Evolutionary conservation across 768 basidiomycete genomes (phyloP), one percentile per base, ranked within the genome.

Genomic region (Tricholoma sp.): DNA sequence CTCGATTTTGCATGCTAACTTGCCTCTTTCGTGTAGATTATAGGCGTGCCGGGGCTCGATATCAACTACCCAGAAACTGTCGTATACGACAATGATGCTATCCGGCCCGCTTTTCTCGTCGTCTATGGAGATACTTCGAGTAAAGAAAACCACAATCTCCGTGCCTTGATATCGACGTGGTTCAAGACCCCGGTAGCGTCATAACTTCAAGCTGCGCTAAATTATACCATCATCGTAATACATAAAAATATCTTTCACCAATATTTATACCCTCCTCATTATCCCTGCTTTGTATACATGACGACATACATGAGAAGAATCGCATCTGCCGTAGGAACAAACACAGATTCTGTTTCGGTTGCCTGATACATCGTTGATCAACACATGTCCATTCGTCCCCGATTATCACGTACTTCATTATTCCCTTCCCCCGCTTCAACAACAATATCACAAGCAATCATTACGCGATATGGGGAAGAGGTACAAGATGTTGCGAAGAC

Each of bases 21-120:
- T 12, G 7, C 12, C 31, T 1, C 24, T 31, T 34, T 36, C 39
- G 8, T 55, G n/a, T n/a, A 86, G 85, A 74, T 87, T 18, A 69
- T 81, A 8, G 86, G 85, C 3, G 75, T 80, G 58, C 85, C 85
- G 17, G 86, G 86, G 1, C 70, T 68, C 39, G 82, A 84, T 63
- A 69, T 87, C 50, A 87, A 86, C 63, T 86, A 85, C 57, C 83
- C 83, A 66, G 86, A 87, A 66, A 86, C 82, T 3, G 83, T 86
- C 7, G 83, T 85, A 12, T 87, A 87, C 61, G 63, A 73, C 44
- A 85, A 86, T 61, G 84, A 86, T 59, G 84, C 85, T 29, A 80
- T 86, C 60, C 79, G 84, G 6, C 86, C 86, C 15, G 83, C 83
- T 0, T 88, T 80, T 68, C 72, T 87, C 55, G 67, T 88, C 17